Percentiles rank a stretch among this genome's conserved stretches.
phyloP scores from a whole-genome alignment of 176 grass and related monocot genomes.

The Ananas comosus region DNA sequence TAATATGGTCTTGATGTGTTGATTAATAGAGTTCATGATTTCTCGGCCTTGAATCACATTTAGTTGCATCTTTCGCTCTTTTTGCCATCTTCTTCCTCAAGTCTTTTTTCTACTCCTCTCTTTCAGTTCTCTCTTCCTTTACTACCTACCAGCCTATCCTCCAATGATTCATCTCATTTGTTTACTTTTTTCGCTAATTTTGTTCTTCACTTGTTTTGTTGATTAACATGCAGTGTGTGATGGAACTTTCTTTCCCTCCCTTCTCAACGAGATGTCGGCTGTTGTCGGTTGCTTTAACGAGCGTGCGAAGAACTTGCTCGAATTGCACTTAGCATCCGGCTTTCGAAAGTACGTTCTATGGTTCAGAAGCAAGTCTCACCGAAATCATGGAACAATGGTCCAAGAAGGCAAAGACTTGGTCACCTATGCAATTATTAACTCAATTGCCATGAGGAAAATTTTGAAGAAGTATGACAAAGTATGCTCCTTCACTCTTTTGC shows the following conservation, averaged over 20 bases:
- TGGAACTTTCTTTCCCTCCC: slow-evolving; percentile 75
- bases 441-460: slow-evolving; percentile 86
- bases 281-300: slow-evolving; percentile 81
- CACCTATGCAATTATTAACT: slow-evolving; percentile 79
- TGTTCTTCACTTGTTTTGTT: too few relatives aligned
- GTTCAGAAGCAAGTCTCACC: slow-evolving; percentile 34
- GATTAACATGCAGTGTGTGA: slow-evolving; percentile 50
- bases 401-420: slow-evolving; percentile 78
- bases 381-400: slow-evolving; percentile 34
- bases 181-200: too few relatives aligned
- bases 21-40: too few relatives aligned
- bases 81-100: too few relatives aligned
- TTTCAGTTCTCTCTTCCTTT: too few relatives aligned
- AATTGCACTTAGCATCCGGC: slow-evolving; percentile 66
- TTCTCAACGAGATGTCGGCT: slow-evolving; percentile 68
- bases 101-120: too few relatives aligned
- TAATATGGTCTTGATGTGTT: too few relatives aligned
- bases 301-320: slow-evolving; percentile 67
- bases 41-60: too few relatives aligned
- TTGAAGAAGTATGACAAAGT: slow-evolving; percentile 94
- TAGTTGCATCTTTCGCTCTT: too few relatives aligned
- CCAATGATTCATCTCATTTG: too few relatives aligned
- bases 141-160: too few relatives aligned
- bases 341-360: slow-evolving; percentile 54
- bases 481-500: background rate